Base-by-base conservation (phyloP, 768 basidiomycete species). In the Mycena capillaripes region DNA sequence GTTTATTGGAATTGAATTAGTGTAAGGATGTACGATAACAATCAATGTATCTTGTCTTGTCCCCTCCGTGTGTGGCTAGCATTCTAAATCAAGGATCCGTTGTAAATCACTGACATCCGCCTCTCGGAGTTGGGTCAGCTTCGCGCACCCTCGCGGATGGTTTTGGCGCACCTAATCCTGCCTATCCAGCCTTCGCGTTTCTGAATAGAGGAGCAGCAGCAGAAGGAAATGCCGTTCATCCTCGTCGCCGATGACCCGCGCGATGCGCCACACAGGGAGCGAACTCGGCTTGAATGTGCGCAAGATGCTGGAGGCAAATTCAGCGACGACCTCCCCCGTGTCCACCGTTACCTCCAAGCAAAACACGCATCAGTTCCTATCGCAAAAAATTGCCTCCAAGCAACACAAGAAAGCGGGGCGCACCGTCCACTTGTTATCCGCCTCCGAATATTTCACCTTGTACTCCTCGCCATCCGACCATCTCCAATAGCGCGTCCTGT, bases 401-500 rank as follows among this genome's bases (percentile, higher is more conserved):
- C n/a, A 40, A 36, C 11, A 30, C 2, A 7, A 50, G 38, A 30
- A 27, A 17, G 52, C 8, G 8, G 40, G n/a, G 14, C 42, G 62
- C 46, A 64, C 69, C 27, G 19, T 57, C 69, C 69, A 70, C 16
- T 6, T 59, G 27, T 52, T 38, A 1, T 48, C 34, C 9, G 23
- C 8, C 14, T 21, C 25, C 2, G 32, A 34, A 12, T 48, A 65
- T 21, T 32, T 38, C 17, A 59, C 69, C 16, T 65, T 59, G 25
- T 70, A 65, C 61, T 70, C 69, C 4, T 63, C 69, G 2, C 69
- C 69, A 5, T 65, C 25, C 9, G 2, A 12, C 62, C 69, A 65
- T n/a, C 32, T 55, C 69, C 69, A 70, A 32, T 64, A 70, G 3
- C 69, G 62, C 34, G 62, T 65, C 56, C 69, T 65, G 27, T 21